Evolutionary conservation across 257 asterid genomes (phyloP), one percentile per base, ranked within the genome.

Genomic region (Solanum clarkiae): DNA sequence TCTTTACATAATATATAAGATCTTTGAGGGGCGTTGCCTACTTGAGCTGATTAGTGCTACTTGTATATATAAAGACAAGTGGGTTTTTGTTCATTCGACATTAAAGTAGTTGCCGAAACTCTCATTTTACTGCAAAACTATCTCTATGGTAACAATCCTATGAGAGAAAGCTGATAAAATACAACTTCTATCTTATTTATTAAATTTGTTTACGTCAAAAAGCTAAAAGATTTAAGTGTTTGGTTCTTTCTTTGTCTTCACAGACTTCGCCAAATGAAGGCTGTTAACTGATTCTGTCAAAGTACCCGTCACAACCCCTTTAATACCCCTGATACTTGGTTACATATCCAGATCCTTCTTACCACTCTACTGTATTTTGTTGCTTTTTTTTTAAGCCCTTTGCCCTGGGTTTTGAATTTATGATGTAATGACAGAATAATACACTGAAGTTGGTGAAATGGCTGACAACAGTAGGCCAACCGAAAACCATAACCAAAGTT

Each of bases 381-480:
- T 54, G 62, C 42, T 24, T 74, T 22, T 74, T 7, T 70, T 32
- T 32, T 2, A 32, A 71, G 40, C 24, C 45, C 55, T 70, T 80
- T 24, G 70, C 80, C 83, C 17, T 36, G 6, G 82, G 63, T 51
- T 49, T 15, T 56, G 81, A 71, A 87, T 69, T 32, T 42, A 49
- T 80, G 66, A 24, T 84, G 85, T 49, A 29, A 9, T 84, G 44
- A 65, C 55, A 51, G 53, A 72, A 83, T 86, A 65, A 71, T 82
- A 75, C 80, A 51, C 62, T 55, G 72, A 84, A 84, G 77, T 70
- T 36, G 65, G 83, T 63, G 71, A 74, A 56, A 94, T 94, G 97
- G 94, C 93, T 74, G 93, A 90, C n/a, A 86, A 86, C 7, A 85
- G 86, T 80, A 88, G 87, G 81, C 88, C 92, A 55, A 81, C 87